Evolutionary conservation across 1,139 yeast genomes (phyloP).

Genomic region (Hyphopichia pseudoburtonii): DNA sequence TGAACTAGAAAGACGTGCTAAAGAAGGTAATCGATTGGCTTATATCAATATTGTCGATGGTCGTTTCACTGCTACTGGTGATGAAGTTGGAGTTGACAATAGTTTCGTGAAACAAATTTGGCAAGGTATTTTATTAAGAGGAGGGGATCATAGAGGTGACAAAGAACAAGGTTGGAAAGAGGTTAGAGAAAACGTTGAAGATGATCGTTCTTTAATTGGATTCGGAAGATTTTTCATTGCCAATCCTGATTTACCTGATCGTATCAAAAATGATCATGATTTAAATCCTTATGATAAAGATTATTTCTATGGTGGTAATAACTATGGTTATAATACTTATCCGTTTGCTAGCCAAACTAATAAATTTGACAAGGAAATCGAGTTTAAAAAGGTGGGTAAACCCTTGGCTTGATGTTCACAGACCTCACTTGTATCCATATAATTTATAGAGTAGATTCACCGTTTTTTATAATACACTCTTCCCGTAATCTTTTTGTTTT

Average conservation of each 20-base stretch:
- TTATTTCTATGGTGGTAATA: neutral
- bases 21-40: slow-evolving; percentile 41
- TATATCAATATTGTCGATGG: slow-evolving; percentile 56
- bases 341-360: no score
- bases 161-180: slow-evolving; percentile 20
- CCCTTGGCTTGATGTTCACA: no score
- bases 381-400: no score
- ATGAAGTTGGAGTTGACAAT: slow-evolving; percentile 17
- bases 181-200: slow-evolving; percentile 23
- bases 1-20: slow-evolving; percentile 39
- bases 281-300: slow-evolving; percentile 31
- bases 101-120: slow-evolving; percentile 43
- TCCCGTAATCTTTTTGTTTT: no score
- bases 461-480: no score
- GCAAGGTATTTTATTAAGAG: slow-evolving; percentile 48
- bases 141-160: slow-evolving; percentile 42
- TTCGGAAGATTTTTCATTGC: slow-evolving; percentile 49
- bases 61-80: slow-evolving; percentile 10
- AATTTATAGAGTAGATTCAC: no score
- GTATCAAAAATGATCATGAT: slow-evolving; percentile 43
- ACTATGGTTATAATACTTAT: slow-evolving; percentile 1
- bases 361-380: no score
- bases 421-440: no score
- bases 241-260: slow-evolving; percentile 53
- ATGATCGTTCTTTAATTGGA: slow-evolving; percentile 42